Conservation (phyloP, 2,329 filamentous ascomycete genomes). For the Colletotrichum costaricense region DNA sequence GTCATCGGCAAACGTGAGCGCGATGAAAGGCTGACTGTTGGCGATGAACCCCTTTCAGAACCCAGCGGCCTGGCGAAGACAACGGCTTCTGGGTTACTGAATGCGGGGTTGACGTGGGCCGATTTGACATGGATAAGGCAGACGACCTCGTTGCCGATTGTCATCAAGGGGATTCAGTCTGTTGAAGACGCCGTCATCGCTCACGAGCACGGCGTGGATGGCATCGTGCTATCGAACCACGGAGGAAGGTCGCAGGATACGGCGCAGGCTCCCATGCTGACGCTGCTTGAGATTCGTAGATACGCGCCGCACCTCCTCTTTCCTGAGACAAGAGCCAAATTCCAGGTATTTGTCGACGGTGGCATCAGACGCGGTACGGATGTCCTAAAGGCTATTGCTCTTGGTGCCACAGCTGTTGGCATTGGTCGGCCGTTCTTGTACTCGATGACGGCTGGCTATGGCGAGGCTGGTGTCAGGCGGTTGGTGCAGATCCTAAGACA, state of each 20-base stretch:
- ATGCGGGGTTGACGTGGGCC: slow-evolving; percentile 68
- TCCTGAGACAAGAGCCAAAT: slow-evolving; percentile 47
- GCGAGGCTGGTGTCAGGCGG: slow-evolving; percentile 60
- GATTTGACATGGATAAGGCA: slow-evolving; percentile 72
- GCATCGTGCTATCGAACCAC: slow-evolving; percentile 78
- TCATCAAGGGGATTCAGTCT: slow-evolving; percentile 77
- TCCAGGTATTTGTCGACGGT: slow-evolving; percentile 71
- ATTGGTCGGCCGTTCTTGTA: slow-evolving; percentile 76
- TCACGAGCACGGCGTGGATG: slow-evolving; percentile 70
- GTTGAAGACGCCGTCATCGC: slow-evolving; percentile 70
- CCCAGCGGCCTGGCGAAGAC: slow-evolving; percentile 57
- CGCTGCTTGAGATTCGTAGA: slow-evolving; percentile 61
- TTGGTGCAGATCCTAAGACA: slow-evolving; percentile 59
- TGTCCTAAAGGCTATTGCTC: slow-evolving; percentile 77
- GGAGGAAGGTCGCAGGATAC: slow-evolving; percentile 69
- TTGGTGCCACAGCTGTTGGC: slow-evolving; percentile 72
- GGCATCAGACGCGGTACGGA: slow-evolving; percentile 74
- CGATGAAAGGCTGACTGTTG: slow-evolving; percentile 57
- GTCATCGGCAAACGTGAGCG: slow-evolving; percentile 66
- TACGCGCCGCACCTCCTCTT: slow-evolving; percentile 37
- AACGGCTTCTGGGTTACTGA: slow-evolving; percentile 67
- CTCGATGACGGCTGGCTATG: slow-evolving; percentile 56
- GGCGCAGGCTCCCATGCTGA: slow-evolving; percentile 41
- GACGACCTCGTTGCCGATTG: slow-evolving; percentile 62
- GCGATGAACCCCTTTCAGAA: slow-evolving; percentile 54